Evolutionary conservation across 805 yeast genomes (phyloP).

Genomic region (Saturnispora kantuleensis): DNA sequence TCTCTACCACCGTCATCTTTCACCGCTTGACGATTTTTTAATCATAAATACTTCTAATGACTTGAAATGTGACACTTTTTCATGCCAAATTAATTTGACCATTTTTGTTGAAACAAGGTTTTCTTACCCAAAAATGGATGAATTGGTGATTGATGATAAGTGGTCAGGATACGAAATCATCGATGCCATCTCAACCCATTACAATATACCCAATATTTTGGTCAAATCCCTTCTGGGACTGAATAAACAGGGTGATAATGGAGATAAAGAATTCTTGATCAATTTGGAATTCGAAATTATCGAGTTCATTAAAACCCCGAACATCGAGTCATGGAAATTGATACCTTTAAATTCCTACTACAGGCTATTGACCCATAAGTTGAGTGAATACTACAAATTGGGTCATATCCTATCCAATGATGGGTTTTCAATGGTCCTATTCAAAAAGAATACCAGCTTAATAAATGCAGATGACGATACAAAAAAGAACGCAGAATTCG

Average conservation of each 20-base stretch:
- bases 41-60: no score
- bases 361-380: constrained; percentile 56
- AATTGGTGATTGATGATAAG: background rate
- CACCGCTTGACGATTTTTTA: no score
- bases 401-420: constrained; percentile 48
- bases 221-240: constrained; percentile 24
- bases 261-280: constrained; percentile 40
- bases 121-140: background rate
- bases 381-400: constrained; percentile 56
- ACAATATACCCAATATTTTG: constrained; percentile 23
- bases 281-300: constrained; percentile 39
- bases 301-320: constrained; percentile 33
- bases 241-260: constrained; percentile 10
- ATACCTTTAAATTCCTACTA: constrained; percentile 60
- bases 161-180: constrained; percentile 3
- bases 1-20: no score
- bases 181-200: constrained; percentile 13
- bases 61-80: background rate
- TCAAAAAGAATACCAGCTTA: constrained; percentile 29
- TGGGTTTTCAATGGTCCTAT: constrained; percentile 36
- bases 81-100: background rate
- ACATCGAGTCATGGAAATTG: constrained; percentile 33
- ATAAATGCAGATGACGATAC: constrained; percentile 28
- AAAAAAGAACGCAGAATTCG: constrained; percentile 24
- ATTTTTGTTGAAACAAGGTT: background rate